phyloP scores from a whole-genome alignment of 2,329 filamentous ascomycete genomes.

The Trichoderma lentiforme region DNA sequence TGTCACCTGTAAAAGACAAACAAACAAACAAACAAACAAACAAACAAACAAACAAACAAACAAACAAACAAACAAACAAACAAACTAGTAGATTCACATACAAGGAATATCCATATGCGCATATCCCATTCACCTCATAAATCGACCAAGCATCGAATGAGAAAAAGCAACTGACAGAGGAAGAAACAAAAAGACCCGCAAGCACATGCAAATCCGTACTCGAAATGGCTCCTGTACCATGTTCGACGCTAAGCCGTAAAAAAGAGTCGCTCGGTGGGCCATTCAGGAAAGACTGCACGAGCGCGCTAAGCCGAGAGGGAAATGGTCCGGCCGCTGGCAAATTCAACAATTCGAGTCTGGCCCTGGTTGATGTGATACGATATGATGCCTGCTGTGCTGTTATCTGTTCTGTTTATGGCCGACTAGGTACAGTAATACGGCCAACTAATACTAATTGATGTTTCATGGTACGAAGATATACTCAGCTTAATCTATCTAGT shows the following conservation, averaged over 20 bases:
- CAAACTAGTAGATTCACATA: not conserved
- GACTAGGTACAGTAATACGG: not conserved
- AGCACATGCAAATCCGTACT: constrained; percentile 3
- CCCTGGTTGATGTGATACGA: not conserved
- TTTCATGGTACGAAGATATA: not conserved
- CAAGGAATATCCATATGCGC: not conserved
- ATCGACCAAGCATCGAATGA: not conserved
- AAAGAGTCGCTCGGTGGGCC: constrained; percentile 9
- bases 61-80: too few relatives aligned
- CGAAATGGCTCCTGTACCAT: too few relatives aligned
- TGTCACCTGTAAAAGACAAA: too few relatives aligned
- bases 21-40: too few relatives aligned
- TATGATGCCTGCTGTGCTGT: not conserved
- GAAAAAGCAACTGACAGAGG: not conserved
- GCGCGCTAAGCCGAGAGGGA: not conserved
- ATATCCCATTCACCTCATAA: not conserved
- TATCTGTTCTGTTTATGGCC: not conserved
- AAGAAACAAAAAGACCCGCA: not conserved
- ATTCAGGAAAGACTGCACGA: constrained; percentile 13
- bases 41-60: too few relatives aligned
- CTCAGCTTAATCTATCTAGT: not conserved
- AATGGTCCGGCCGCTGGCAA: not conserved
- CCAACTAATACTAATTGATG: not conserved
- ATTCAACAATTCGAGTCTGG: not conserved
- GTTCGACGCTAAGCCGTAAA: not conserved